Base-by-base conservation (phyloP, 257 asterid genomes). In the Coffea eugenioides region DNA sequence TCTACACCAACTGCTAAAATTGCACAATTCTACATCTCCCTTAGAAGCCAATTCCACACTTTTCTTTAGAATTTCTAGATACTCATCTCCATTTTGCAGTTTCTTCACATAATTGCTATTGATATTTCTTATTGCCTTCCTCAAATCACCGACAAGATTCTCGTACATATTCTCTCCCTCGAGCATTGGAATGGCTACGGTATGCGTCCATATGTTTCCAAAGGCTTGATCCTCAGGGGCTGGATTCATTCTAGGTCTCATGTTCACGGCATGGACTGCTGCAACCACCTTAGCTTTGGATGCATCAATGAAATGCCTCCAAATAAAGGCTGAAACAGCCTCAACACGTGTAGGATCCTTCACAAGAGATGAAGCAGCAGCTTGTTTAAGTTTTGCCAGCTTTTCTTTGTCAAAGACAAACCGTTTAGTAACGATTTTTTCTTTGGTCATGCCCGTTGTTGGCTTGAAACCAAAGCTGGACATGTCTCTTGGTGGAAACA, bases 311-410 rank as follows among this genome's bases (percentile, higher is more conserved):
- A 85, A 73, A 25, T 76, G 80, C 34, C 69, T 73, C 92, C 90
- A 90, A n/a, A 91, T 46, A 27, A 81, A 87, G 8, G 88, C 81
- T 0, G 91, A 82, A 15, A 90, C 86, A 13, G 83, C 85, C 78
- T 90, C 97, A 18, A 91, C 90, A 2, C 92, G 77, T 8, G 89
- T 90, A 2, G 91, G 91, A 74, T 83, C 74, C 15, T 75, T 77
- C 57, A 79, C 66, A 15, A 59, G n/a, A 7, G 81, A 39, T 0
- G 77, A 39, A 9, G 71, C 54, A 43, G 78, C 83, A 2, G 49
- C 56, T 51, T 69, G 65, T 54, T 84, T 85, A 0, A 89, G 81
- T 5, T 36, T 77, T 2, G 49, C 80, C 49, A 91, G 8, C 57
- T 76, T 84, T 77, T 81, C 80, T 36, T 86, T 80, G 45, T 78